phyloP scores from a whole-genome alignment of 1,284 basidiomycete species.

The Inonotus obliquus region DNA sequence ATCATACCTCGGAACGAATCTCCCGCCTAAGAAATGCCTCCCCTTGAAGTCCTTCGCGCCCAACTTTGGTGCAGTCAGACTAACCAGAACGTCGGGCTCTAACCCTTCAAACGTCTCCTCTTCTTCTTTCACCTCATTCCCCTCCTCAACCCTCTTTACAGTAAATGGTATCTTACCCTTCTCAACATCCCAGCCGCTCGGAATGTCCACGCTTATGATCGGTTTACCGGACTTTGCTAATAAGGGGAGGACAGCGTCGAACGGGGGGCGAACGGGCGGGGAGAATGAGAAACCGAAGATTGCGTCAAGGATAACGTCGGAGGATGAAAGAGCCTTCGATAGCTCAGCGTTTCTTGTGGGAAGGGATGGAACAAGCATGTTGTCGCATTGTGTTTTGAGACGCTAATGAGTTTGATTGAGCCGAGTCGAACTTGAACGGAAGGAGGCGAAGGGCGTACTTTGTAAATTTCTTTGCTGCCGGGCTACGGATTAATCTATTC shows the following conservation, averaged over 20 bases:
- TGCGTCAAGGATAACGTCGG: constrained; percentile 89
- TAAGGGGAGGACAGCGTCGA: constrained; percentile 69
- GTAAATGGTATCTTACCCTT: constrained; percentile 42
- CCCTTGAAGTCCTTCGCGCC: constrained; percentile 77
- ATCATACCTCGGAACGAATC: constrained; percentile 82
- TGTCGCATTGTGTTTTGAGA: constrained; percentile 82
- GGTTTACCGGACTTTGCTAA: constrained; percentile 65
- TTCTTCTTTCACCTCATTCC: constrained; percentile 20
- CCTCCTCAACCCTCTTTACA: constrained; percentile 17
- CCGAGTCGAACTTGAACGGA: neutral
- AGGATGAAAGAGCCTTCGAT: constrained; percentile 46
- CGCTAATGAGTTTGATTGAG: constrained; percentile 39
- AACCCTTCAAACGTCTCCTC: constrained; percentile 37
- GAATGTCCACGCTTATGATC: constrained; percentile 92
- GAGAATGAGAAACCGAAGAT: constrained; percentile 98
- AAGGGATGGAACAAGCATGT: constrained; percentile 76
- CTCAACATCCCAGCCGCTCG: constrained; percentile 94
- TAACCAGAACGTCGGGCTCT: constrained; percentile 79
- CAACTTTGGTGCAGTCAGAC: constrained; percentile 91
- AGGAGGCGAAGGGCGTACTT: constrained; percentile 36
- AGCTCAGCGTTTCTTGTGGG: constrained; percentile 39
- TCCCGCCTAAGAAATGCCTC: constrained; percentile 87
- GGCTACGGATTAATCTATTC: constrained; percentile 41
- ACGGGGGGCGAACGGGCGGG: constrained; percentile 83
- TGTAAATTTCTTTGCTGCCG: constrained; percentile 85